Percentiles rank a stretch among this genome's conserved stretches.
Evolutionary conservation across 139 green algal genomes (phyloP).

Genomic region (Chlamydomonas incerta): DNA sequence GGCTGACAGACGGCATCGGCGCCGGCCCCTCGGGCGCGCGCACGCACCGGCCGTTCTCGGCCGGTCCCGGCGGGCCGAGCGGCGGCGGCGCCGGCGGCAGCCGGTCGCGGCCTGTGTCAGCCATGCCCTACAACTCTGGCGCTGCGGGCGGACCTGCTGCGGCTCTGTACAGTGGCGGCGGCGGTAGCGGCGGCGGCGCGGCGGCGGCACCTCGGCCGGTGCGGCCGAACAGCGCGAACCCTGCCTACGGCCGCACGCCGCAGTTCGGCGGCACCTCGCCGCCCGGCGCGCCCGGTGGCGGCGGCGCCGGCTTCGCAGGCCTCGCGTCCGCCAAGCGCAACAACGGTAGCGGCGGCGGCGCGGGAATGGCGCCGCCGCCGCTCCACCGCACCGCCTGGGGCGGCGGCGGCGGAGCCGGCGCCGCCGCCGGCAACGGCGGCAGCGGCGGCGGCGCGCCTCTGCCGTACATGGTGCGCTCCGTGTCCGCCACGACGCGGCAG

Average conservation of each 20-base stretch:
- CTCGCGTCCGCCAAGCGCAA: neutral
- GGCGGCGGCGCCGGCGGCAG: neutral
- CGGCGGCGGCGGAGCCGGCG: neutral
- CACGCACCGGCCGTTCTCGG: slow-evolving; percentile 8
- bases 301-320: neutral
- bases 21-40: neutral
- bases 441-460: neutral
- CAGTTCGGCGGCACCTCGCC: neutral
- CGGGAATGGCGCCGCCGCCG: neutral
- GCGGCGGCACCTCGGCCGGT: neutral
- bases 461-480: slow-evolving; percentile 28
- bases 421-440: neutral
- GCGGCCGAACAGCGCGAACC: slow-evolving; percentile 23
- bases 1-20: neutral
- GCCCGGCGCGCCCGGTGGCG: neutral
- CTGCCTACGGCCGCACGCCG: slow-evolving; percentile 16
- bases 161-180: neutral
- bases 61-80: neutral
- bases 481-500: neutral
- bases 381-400: too few species aligned
- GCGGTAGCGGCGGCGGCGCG: neutral
- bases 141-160: neutral
- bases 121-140: neutral
- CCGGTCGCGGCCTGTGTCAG: neutral
- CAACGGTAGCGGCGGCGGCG: neutral